A percentile compares a stretch with the other conserved stretches of the same genome.
Conservation (phyloP, 257 asterid genomes). For the Phtheirospermum japonicum region DNA sequence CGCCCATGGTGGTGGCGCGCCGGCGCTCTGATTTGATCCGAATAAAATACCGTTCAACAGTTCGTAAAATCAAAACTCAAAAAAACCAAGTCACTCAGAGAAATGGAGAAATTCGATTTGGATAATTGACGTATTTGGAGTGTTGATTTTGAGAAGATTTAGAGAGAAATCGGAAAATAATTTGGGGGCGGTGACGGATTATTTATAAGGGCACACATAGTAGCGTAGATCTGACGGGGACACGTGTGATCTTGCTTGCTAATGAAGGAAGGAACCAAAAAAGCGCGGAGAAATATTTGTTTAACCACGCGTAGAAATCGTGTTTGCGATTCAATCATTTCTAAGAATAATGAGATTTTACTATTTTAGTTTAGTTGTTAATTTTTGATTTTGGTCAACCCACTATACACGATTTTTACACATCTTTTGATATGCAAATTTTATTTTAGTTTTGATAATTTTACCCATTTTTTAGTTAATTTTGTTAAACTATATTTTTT, state of each 20-base stretch:
- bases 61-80: neutral
- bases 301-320: conserved; percentile 15
- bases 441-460: too few relatives aligned
- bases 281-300: neutral
- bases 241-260: conserved; percentile 37
- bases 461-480: too few relatives aligned
- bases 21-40: conserved; percentile 5
- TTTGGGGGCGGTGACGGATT: neutral
- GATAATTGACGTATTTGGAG: conserved; percentile 2
- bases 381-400: too few relatives aligned
- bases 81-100: neutral
- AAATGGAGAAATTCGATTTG: conserved; percentile 7
- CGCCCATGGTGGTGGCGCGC: conserved; percentile 56
- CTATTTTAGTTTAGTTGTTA: too few relatives aligned
- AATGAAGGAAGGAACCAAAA: conserved; percentile 27
- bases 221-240: conserved; percentile 40
- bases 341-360: too few relatives aligned
- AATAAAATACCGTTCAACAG: neutral
- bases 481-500: too few relatives aligned
- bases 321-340: too few relatives aligned
- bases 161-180: conserved; percentile 16
- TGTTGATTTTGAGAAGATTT: conserved; percentile 34
- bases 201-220: neutral
- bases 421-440: too few relatives aligned
- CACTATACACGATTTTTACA: too few relatives aligned